Evolutionary conservation across 129 eudicot genomes (phyloP).

Genomic region (Escallonia rubra): DNA sequence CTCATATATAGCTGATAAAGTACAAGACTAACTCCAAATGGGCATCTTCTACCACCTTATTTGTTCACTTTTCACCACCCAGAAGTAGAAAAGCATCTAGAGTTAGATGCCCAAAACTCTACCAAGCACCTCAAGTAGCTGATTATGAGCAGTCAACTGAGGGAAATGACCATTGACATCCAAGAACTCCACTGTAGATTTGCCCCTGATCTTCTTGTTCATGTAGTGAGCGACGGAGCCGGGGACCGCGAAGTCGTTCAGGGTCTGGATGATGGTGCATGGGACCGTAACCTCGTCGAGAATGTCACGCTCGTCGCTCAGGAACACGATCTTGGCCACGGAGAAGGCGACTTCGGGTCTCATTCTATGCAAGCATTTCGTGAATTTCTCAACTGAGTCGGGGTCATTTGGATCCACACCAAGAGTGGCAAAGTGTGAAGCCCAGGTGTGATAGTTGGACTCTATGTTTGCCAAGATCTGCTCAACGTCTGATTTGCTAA

Average conservation of each 20-base stretch:
- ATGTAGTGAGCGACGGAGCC: slow-evolving; percentile 52
- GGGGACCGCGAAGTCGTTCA: slow-evolving; percentile 65
- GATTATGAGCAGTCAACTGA: slow-evolving; percentile 57
- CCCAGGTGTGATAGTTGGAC: slow-evolving; percentile 58
- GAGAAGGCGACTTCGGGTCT: slow-evolving; percentile 50
- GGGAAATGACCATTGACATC: slow-evolving; percentile 91
- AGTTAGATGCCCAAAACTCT: slow-evolving; percentile 31
- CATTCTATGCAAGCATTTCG: slow-evolving; percentile 44
- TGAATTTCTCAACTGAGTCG: slow-evolving; percentile 26
- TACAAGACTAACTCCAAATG: not conserved
- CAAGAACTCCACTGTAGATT: slow-evolving; percentile 50
- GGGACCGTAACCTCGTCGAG: slow-evolving; percentile 66
- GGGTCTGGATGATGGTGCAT: slow-evolving; percentile 63
- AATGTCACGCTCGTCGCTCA: slow-evolving; percentile 49
- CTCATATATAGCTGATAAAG: not conserved
- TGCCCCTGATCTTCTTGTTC: slow-evolving; percentile 48
- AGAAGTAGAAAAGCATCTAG: not conserved
- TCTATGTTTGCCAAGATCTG: slow-evolving; percentile 65
- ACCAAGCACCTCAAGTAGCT: slow-evolving; percentile 57
- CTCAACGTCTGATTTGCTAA: slow-evolving; percentile 48
- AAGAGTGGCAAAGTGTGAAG: slow-evolving; percentile 51
- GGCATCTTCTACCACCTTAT: not conserved
- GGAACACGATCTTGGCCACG: slow-evolving; percentile 62
- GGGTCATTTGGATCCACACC: slow-evolving; percentile 55
- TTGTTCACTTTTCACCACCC: too few relatives aligned